A percentile compares a stretch with the other conserved stretches of the same genome.
These are phyloP conservation scores for Lasiodiplodia sp. DNA, from an alignment of 2,329 filamentous ascomycete genomes.

Conservation along the genomic window DNA sequence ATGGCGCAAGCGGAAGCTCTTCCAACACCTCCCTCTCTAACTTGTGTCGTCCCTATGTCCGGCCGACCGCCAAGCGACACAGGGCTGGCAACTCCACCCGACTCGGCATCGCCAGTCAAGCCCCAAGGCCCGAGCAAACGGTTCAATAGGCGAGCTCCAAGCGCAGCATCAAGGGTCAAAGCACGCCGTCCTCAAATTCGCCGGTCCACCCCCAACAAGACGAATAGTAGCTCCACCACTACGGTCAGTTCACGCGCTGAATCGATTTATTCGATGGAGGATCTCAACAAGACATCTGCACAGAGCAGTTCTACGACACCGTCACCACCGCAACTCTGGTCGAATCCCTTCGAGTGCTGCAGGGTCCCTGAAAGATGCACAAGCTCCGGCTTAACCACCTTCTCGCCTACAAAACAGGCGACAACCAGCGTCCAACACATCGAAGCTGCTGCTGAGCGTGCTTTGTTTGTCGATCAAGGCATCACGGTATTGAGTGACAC, in stretches of 20 bases:
- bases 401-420: constrained; percentile 20
- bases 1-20: constrained; percentile 3
- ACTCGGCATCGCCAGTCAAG: constrained; percentile 26
- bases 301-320: constrained; percentile 1
- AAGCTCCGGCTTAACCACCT: constrained; percentile 17
- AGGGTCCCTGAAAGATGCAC: neutral
- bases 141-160: constrained; percentile 15
- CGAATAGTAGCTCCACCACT: constrained; percentile 4
- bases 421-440: constrained; percentile 25
- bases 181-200: constrained; percentile 6
- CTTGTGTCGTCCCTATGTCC: neutral
- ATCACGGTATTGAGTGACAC: no score
- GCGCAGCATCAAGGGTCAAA: constrained; percentile 12
- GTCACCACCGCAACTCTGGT: constrained; percentile 12
- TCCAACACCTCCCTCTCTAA: constrained; percentile 14
- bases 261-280: constrained; percentile 22
- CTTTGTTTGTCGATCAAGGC: neutral
- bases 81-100: constrained; percentile 21
- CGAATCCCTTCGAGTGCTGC: constrained; percentile 3
- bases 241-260: neutral
- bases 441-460: neutral
- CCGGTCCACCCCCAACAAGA: neutral
- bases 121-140: constrained; percentile 2
- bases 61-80: constrained; percentile 9
- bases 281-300: constrained; percentile 7